Evolutionary conservation across 371 early-diverging fungal genomes (phyloP).

Genomic region (Actinomortierella ambigua): DNA sequence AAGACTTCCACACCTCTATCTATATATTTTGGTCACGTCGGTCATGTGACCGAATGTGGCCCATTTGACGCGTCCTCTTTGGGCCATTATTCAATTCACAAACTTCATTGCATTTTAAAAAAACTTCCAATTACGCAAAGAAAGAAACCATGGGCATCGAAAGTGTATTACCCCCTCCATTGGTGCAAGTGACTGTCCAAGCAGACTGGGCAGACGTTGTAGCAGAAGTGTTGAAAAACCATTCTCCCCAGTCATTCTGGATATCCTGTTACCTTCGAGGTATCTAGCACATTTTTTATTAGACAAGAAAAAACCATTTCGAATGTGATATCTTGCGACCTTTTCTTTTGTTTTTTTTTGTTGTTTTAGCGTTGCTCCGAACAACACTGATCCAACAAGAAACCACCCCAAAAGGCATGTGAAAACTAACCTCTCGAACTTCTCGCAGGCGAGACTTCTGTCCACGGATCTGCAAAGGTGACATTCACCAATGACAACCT

Average conservation of each 20-base stretch:
- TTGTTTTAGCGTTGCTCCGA: constrained; percentile 2
- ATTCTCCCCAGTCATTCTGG: constrained; percentile 52
- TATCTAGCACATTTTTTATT: constrained; percentile 7
- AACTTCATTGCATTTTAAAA: too few species aligned
- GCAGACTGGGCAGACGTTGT: constrained; percentile 46
- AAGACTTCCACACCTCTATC: too few species aligned
- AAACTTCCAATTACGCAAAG: too few species aligned
- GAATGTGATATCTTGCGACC: too few species aligned
- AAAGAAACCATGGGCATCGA: constrained; percentile 39
- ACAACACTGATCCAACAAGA: constrained; percentile 19
- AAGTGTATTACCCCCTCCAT: constrained; percentile 12
- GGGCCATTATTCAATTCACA: too few species aligned
- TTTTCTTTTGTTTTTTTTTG: constrained; percentile 7
- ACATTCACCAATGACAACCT: constrained; percentile 28
- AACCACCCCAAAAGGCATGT: constrained; percentile 11
- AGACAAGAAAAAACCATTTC: not conserved
- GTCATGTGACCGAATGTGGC: too few species aligned
- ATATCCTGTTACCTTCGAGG: constrained; percentile 58
- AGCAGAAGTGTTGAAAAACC: constrained; percentile 24
- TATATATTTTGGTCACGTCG: too few species aligned
- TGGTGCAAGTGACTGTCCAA: constrained; percentile 44
- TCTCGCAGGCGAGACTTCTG: constrained; percentile 12
- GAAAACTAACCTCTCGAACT: constrained; percentile 7
- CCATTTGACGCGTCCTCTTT: too few species aligned
- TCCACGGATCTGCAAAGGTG: constrained; percentile 52